Base-by-base conservation (phyloP, 2,329 filamentous ascomycete genomes). In the Aspergillus spinulosporus region DNA sequence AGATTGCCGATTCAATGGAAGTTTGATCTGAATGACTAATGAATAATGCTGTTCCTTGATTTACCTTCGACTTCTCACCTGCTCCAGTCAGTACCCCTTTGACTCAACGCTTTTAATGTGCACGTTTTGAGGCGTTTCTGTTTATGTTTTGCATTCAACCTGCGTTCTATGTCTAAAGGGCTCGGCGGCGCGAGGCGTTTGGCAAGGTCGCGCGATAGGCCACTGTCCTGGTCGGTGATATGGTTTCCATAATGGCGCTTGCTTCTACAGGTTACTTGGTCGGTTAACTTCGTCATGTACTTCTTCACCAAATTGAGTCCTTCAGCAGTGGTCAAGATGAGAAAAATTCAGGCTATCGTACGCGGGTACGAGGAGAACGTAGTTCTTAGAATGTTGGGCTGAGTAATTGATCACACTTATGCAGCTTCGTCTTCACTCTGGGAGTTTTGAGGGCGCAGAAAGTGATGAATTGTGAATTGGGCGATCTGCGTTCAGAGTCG, bases 1-100 rank as follows among this genome's bases (percentile, higher is more conserved):
- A 82, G 54, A 74, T 82, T 52, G 74, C 77, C 47, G 80, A 82
- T 47, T 73, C 73, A 8, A 81, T 83, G 78, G 80, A 83, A 59
- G 73, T 82, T 48, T 82, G 67, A 71, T 57, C n/a, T 43, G n/a
- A 50, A 21, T 21, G 29, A 32, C 49, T 59, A 29, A 55, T 54
- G 54, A 59, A 34, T 59, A 53, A 58, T 57, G 50, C 44, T 64
- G 21, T 46, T 62, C 15, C 8, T 64, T 56, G 47, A 55, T n/a
- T 40, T 34, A 9, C 48, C 34, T 51, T 42, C 50, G 14, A 49
- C 45, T 48, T 52, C 44, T 46, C 32, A 36, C 21, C 31, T 29
- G 4, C 11, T 15, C 32, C n/a, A 39, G 28, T 32, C 49, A 32
- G 52, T 57, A 49, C 29, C 59, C 42, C 45, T 39, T 49, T 36